phyloP scores from a whole-genome alignment of 2,329 filamentous ascomycete species.

The Pseudogymnoascus sp. region DNA sequence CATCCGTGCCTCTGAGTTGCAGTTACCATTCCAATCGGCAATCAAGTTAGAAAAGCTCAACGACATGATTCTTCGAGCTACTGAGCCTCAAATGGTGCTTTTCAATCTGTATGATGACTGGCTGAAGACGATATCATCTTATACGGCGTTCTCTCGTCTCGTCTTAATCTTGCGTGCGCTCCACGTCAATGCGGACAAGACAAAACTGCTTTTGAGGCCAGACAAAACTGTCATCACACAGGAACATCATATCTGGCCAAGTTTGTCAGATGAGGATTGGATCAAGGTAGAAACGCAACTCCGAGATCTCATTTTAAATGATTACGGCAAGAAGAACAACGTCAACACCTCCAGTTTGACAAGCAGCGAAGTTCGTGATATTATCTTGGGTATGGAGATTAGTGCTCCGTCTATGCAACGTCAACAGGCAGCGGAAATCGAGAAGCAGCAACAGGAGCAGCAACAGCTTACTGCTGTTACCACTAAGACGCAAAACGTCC shows the following conservation, averaged over 20 bases:
- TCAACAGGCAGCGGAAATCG: conserved; percentile 96
- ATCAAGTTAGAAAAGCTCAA: conserved; percentile 99
- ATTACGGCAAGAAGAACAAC: conserved; percentile 99
- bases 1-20: conserved; percentile 91
- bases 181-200: conserved; percentile 98
- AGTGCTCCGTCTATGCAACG: conserved; percentile 96
- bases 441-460: conserved; percentile 97
- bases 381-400: conserved; percentile 99
- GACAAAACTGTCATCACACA: conserved; percentile 98
- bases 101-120: conserved; percentile 99
- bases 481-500: conserved; percentile 95
- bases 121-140: conserved; percentile 96
- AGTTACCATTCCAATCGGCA: conserved; percentile 96
- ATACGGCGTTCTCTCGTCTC: conserved; percentile 94
- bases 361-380: conserved; percentile 93
- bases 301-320: conserved; percentile 90
- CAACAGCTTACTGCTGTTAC: conserved; percentile 94
- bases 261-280: conserved; percentile 91
- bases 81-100: conserved; percentile 98
- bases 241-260: conserved; percentile 98
- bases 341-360: conserved; percentile 97
- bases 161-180: conserved; percentile 88
- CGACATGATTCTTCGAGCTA: conserved; percentile 96
- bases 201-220: conserved; percentile 85
- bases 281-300: conserved; percentile 98